Conservation (phyloP, 148 eudicot genomes). For the Beta vulgaris region DNA sequence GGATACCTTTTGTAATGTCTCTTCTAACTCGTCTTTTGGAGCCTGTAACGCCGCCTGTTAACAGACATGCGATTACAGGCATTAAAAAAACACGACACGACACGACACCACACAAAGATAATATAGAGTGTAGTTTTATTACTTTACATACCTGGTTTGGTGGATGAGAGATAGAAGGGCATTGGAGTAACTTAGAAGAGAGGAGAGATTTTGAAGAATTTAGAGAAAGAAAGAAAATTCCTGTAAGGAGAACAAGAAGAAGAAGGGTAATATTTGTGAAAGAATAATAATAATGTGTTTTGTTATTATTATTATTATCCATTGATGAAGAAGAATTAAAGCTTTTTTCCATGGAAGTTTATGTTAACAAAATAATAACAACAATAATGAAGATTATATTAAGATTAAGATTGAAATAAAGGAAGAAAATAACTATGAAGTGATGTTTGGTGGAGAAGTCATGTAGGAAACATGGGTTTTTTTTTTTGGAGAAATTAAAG, state of each 20-base stretch:
- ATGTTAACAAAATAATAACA: background rate
- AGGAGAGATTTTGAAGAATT: conserved; percentile 13
- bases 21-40: conserved; percentile 42
- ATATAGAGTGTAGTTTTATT: too few relatives aligned
- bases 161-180: background rate
- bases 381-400: background rate
- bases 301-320: conserved; percentile 1
- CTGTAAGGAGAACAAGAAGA: conserved; percentile 3
- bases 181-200: conserved; percentile 7
- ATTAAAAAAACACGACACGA: background rate
- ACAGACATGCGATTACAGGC: too few relatives aligned
- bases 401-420: too few relatives aligned
- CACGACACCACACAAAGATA: background rate
- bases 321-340: conserved; percentile 9
- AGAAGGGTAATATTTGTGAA: conserved; percentile 13
- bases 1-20: conserved; percentile 39
- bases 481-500: background rate
- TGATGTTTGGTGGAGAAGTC: conserved; percentile 32
- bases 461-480: conserved; percentile 24
- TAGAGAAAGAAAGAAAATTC: conserved; percentile 4
- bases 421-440: background rate
- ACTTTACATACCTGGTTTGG: conserved; percentile 16
- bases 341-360: background rate
- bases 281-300: conserved; percentile 10
- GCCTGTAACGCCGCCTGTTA: background rate